A percentile compares a stretch with the other conserved stretches of the same genome.
Evolutionary conservation across 192 early-diverging fungal species (phyloP).

Genomic region (Kappamyces sp.): DNA sequence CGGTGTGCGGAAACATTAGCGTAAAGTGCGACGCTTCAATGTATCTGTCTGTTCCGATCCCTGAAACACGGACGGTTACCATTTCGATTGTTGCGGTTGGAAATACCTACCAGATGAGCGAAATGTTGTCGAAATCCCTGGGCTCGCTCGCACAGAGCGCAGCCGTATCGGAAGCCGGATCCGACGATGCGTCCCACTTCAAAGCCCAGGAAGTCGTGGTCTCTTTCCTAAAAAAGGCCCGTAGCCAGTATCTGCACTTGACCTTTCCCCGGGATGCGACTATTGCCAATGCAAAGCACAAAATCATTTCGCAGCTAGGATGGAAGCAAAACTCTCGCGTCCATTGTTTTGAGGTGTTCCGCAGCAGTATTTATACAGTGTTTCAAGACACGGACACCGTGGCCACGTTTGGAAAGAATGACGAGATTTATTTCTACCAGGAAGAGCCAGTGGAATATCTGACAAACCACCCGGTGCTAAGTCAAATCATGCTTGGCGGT

Average conservation of each 20-base stretch:
- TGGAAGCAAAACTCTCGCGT: constrained; percentile 23
- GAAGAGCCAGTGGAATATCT: no score
- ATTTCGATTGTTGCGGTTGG: no score
- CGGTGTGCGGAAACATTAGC: constrained; percentile 45
- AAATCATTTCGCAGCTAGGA: constrained; percentile 49
- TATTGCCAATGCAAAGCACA: constrained; percentile 51
- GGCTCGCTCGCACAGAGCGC: background rate
- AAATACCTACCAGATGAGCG: no score
- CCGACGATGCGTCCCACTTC: background rate
- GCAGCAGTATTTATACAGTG: constrained; percentile 48
- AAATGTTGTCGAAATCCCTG: no score
- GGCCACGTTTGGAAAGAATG: constrained; percentile 26
- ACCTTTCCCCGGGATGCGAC: constrained; percentile 60
- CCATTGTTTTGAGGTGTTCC: constrained; percentile 43
- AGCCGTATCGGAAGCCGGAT: background rate
- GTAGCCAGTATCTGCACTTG: constrained; percentile 41
- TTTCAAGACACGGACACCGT: constrained; percentile 45
- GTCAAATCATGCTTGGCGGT: no score
- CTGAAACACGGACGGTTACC: constrained; percentile 35
- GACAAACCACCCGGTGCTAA: no score
- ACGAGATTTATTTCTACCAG: constrained; percentile 31
- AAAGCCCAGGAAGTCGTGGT: constrained; percentile 13
- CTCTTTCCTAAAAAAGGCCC: constrained; percentile 11
- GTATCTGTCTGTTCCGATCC: constrained; percentile 71
- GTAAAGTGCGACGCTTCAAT: constrained; percentile 82